Evolutionary conservation across 2,329 filamentous ascomycete species (phyloP).

Genomic region (Aspergillus unguis): DNA sequence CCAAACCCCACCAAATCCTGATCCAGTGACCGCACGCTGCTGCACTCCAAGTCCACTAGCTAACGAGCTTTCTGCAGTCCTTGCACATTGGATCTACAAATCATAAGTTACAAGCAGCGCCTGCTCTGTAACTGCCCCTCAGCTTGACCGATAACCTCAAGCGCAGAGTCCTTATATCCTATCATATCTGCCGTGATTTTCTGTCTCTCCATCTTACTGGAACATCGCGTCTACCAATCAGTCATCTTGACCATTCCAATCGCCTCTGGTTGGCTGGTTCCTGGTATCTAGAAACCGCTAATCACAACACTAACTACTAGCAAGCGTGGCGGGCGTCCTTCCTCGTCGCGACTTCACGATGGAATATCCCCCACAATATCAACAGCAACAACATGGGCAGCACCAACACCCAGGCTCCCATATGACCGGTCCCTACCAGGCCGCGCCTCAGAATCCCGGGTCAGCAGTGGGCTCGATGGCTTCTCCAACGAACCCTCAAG

Average conservation of each 20-base stretch:
- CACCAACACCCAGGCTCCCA: conserved; percentile 59
- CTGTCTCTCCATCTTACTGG: conserved; percentile 14
- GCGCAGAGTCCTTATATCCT: conserved; percentile 20
- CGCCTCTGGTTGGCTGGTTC: conserved; percentile 18
- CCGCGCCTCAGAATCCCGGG: conserved; percentile 52
- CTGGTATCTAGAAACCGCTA: conserved; percentile 17
- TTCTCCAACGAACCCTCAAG: conserved; percentile 68
- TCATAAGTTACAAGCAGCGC: conserved; percentile 32
- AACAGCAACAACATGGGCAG: conserved; percentile 57
- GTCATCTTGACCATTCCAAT: conserved; percentile 17
- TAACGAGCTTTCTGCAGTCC: conserved; percentile 37
- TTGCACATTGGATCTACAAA: conserved; percentile 39
- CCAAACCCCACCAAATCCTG: conserved; percentile 21
- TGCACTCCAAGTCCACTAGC: conserved; percentile 46
- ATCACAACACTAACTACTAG: conserved; percentile 16
- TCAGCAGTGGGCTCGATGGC: conserved; percentile 56
- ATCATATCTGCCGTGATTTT: conserved; percentile 18
- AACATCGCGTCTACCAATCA: conserved; percentile 19
- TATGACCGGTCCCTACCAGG: conserved; percentile 61
- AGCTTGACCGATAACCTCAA: conserved; percentile 26
- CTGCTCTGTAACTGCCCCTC: conserved; percentile 24
- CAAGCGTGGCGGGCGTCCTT: conserved; percentile 25
- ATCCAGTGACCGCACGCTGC: conserved; percentile 42
- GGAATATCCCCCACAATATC: conserved; percentile 73
- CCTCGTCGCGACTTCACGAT: conserved; percentile 50